Evolutionary conservation across 768 basidiomycete species (phyloP).

Genomic region (Leccinellum albellum): DNA sequence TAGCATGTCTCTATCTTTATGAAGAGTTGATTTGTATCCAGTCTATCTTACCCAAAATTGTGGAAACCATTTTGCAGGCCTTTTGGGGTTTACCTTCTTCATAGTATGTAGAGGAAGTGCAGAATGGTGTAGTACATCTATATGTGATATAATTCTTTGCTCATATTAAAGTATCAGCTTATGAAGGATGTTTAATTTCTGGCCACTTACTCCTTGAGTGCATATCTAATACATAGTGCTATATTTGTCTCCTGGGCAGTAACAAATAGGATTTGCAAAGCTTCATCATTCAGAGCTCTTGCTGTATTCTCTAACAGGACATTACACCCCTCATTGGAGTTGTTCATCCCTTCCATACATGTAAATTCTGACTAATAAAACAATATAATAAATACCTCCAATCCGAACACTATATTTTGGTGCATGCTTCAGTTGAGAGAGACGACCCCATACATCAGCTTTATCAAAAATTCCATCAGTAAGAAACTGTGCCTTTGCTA

Average conservation of each 20-base stretch:
- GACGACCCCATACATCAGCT: background rate
- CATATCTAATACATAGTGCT: conserved; percentile 3
- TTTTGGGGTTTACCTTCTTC: too few species aligned
- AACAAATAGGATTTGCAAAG: conserved; percentile 1
- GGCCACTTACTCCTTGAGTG: background rate
- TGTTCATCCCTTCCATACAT: background rate
- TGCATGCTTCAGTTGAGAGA: background rate
- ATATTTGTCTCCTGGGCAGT: conserved; percentile 1
- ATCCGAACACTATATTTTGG: background rate
- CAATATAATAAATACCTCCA: background rate
- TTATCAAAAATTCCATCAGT: too few species aligned
- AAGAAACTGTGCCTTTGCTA: too few species aligned
- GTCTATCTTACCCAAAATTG: too few species aligned
- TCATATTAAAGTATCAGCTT: too few species aligned
- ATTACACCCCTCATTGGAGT: background rate
- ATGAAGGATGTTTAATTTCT: fast-evolving
- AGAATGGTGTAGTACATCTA: too few species aligned
- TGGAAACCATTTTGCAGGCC: too few species aligned
- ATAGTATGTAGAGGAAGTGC: too few species aligned
- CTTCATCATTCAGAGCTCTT: background rate
- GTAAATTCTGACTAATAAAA: too few species aligned
- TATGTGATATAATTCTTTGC: too few species aligned
- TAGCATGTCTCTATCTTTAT: too few species aligned
- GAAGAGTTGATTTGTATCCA: too few species aligned
- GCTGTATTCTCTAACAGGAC: background rate